Conservation (phyloP, 106 monocot species). For the Cymbidium sinense region DNA sequence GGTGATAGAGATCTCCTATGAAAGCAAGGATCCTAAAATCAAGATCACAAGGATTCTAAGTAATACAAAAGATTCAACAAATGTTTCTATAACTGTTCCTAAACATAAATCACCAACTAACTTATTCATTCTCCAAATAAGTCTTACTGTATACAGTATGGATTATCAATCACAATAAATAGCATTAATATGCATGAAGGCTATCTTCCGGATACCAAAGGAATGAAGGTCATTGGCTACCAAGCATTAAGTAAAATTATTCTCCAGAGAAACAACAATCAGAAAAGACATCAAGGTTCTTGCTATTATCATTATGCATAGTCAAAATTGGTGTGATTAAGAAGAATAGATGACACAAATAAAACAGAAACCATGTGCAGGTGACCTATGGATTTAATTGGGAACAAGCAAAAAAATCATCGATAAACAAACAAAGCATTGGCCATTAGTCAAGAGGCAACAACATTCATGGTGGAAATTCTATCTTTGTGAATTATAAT, state of each 20-base stretch:
- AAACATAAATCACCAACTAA: neutral
- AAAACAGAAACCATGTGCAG: neutral
- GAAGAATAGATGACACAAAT: neutral
- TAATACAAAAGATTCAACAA: neutral
- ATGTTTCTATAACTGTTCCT: neutral
- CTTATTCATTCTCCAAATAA: neutral
- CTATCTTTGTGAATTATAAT: neutral
- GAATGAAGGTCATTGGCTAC: neutral
- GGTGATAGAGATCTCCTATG: neutral
- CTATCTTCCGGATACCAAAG: no score
- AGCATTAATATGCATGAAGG: neutral
- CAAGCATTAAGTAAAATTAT: neutral
- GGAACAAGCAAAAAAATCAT: conserved; percentile 1
- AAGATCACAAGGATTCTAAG: neutral
- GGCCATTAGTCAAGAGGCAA: neutral
- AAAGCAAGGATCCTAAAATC: neutral
- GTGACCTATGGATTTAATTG: neutral
- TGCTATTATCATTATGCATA: neutral
- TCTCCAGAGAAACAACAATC: neutral
- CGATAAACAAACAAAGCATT: neutral
- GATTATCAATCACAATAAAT: neutral
- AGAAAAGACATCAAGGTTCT: neutral
- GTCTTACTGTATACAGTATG: neutral
- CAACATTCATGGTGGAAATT: neutral
- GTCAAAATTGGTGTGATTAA: neutral